Base-by-base conservation (phyloP, 2,329 filamentous ascomycete genomes). In the Leptographium lundbergii region DNA sequence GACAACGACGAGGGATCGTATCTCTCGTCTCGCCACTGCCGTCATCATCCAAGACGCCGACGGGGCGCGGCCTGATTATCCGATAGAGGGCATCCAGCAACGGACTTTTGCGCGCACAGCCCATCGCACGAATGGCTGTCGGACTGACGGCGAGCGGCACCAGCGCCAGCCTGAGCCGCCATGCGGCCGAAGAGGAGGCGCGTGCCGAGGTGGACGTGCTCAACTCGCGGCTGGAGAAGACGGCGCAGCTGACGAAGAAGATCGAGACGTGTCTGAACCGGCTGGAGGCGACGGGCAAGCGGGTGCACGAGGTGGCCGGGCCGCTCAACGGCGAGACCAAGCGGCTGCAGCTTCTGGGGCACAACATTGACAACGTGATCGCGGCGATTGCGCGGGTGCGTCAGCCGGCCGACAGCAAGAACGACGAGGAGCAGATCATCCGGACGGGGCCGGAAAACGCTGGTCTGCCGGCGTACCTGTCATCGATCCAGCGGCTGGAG, bases 281-380 rank as follows among this genome's bases (percentile, higher is more conserved):
- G 59, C 78, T 99, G 39, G 91, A 97, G 67, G 84, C 86, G 45
- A 95, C 89, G 57, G 94, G 92, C 22, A 90, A 91, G 73, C 91
- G 88, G 61, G 91, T 97, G 24, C 87, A 90, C 67, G 89, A 96
- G 68, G 91, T 95, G 13, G 91, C 95, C 59, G 90, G 90, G 0
- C 94, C 94, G 10, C 86, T 99, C 50, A 95, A 91, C 69, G 89
- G 88, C 66, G 95, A 96, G 71, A 97, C 94, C 0, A 88, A 90
- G 71, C 87, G 85, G 63, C 79, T 97, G 25, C 94, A 97, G 72
- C 81, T 86, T n/a, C 82, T 95, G 42, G 91, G 89, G 64, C 85
- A 81, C 64, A 99, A 99, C 69, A 88, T 97, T 66, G 91, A 97
- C 68, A 81, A 82, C 62, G 84, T 96, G 42, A 82, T 95, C 61